Percentiles rank a stretch among this genome's conserved stretches.
Conservation (phyloP, 2,329 filamentous ascomycete species). For the Sclerotinia nivalis region DNA sequence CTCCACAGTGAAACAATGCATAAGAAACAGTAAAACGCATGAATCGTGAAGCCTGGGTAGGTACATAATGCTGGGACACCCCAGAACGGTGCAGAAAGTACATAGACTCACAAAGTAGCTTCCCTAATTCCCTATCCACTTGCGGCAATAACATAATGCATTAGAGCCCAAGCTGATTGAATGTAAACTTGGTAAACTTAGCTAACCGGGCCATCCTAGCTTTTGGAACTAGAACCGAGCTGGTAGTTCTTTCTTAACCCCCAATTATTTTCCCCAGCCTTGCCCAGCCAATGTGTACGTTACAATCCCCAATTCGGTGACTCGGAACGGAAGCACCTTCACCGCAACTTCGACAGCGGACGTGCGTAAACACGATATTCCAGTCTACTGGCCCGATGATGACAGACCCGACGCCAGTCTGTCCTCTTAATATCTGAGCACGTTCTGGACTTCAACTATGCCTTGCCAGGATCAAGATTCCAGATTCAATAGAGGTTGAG, state of each 20-base stretch:
- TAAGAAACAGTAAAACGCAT: background rate
- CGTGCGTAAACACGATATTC: background rate
- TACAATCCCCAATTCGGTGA: background rate
- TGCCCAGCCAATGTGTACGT: no score
- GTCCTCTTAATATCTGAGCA: background rate
- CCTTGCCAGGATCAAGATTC: constrained; percentile 1
- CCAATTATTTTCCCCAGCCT: no score
- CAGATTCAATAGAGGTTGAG: background rate
- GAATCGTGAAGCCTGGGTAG: background rate
- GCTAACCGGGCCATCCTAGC: no score
- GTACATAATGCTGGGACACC: background rate
- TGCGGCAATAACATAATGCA: no score
- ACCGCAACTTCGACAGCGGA: constrained; percentile 1
- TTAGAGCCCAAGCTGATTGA: no score
- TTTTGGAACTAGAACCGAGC: no score
- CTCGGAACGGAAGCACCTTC: background rate
- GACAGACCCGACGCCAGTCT: background rate
- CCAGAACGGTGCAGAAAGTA: background rate
- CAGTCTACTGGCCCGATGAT: background rate
- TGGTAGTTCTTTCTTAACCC: no score
- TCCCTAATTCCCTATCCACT: no score
- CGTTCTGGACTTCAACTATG: background rate
- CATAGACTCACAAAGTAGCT: no score
- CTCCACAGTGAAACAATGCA: background rate
- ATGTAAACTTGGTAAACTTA: no score